A percentile compares a stretch with the other conserved stretches of the same genome.
phyloP scores from a whole-genome alignment of 2,329 filamentous ascomycete genomes.

The Fusarium sp. region DNA sequence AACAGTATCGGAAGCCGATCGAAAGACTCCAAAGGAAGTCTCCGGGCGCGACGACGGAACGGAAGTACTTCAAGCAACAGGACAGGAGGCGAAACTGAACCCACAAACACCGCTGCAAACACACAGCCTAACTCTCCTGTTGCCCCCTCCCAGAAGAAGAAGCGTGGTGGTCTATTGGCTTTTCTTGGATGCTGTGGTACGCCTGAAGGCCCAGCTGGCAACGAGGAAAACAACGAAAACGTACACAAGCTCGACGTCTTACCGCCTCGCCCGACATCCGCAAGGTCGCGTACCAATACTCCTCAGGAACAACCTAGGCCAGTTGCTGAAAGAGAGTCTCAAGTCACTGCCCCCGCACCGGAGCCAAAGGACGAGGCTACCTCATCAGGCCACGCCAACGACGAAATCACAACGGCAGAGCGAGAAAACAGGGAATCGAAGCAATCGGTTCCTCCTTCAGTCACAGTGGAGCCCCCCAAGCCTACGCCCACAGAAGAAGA shows the following conservation, averaged over 20 bases:
- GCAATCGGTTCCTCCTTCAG: slow-evolving; percentile 53
- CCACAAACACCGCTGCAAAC: slow-evolving; percentile 60
- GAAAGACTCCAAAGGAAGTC: slow-evolving; percentile 73
- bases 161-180: slow-evolving; percentile 64
- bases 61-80: slow-evolving; percentile 75
- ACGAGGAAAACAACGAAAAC: slow-evolving; percentile 65
- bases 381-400: slow-evolving; percentile 60
- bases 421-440: slow-evolving; percentile 60
- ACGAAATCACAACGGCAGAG: slow-evolving; percentile 57
- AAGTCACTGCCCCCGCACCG: slow-evolving; percentile 49
- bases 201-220: slow-evolving; percentile 67
- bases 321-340: slow-evolving; percentile 63
- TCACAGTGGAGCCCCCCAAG: slow-evolving; percentile 58
- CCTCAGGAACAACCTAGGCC: slow-evolving; percentile 61
- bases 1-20: slow-evolving; percentile 73
- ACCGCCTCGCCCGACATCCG: slow-evolving; percentile 64
- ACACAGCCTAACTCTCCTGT: slow-evolving; percentile 65
- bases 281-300: slow-evolving; percentile 64
- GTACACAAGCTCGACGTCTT: slow-evolving; percentile 69
- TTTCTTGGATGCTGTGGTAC: slow-evolving; percentile 75
- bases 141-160: slow-evolving; percentile 63
- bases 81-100: slow-evolving; percentile 65
- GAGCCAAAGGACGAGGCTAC: slow-evolving; percentile 58
- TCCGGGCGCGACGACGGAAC: slow-evolving; percentile 71
- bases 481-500: slow-evolving; percentile 41